Evolutionary conservation across 2,329 filamentous ascomycete species (phyloP).

Genomic region (Ceratocystis huliohia): DNA sequence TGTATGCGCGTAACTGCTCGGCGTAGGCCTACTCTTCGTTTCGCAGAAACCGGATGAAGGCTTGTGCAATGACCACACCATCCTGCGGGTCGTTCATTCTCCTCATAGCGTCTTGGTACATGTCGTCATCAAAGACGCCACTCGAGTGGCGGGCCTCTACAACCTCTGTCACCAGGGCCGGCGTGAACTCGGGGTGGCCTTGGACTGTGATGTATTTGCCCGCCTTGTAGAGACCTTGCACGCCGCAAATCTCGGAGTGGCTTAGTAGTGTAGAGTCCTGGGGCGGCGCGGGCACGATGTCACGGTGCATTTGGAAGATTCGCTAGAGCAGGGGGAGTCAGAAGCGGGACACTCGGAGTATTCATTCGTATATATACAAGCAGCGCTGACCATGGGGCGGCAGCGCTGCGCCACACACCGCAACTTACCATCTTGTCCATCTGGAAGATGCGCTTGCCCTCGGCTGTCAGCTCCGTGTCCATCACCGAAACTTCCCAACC

Average conservation of each 20-base stretch:
- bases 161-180: slow-evolving; percentile 57
- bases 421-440: slow-evolving; percentile 42
- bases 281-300: slow-evolving; percentile 57
- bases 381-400: not conserved
- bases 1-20: too few species aligned
- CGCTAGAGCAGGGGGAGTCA: slow-evolving; percentile 32
- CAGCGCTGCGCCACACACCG: not conserved
- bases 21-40: slow-evolving; percentile 31
- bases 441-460: slow-evolving; percentile 61
- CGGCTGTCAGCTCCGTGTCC: slow-evolving; percentile 51
- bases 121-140: slow-evolving; percentile 55
- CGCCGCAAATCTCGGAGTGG: slow-evolving; percentile 50
- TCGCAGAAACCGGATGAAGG: slow-evolving; percentile 64
- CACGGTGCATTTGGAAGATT: slow-evolving; percentile 78
- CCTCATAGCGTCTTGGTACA: slow-evolving; percentile 55
- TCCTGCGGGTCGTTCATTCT: slow-evolving; percentile 60
- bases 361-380: not conserved
- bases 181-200: slow-evolving; percentile 74
- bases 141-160: slow-evolving; percentile 49
- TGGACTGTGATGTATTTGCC: slow-evolving; percentile 61
- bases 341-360: not conserved
- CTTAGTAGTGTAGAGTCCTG: slow-evolving; percentile 50
- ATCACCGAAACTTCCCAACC: slow-evolving; percentile 78
- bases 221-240: slow-evolving; percentile 68
- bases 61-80: slow-evolving; percentile 59